Conservation (phyloP, 441 rosid species). For the Erodium chrysanthum region DNA sequence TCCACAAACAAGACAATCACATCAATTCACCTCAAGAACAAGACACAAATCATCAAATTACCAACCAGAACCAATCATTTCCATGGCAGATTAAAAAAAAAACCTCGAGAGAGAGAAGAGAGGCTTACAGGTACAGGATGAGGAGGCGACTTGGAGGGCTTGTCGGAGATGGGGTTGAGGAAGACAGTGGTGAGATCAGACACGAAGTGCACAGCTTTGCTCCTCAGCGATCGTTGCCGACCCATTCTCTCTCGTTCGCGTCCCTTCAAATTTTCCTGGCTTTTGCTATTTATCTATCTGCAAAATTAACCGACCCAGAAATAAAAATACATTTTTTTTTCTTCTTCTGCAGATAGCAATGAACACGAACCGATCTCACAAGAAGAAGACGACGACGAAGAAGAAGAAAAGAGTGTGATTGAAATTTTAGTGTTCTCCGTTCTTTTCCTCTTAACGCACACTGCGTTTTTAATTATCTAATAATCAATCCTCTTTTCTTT, state of each 20-base stretch:
- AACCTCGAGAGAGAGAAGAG: background rate
- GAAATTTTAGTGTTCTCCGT: too few relatives aligned
- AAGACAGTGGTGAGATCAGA: conserved; percentile 86
- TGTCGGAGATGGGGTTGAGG: conserved; percentile 88
- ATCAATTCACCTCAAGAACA: too few relatives aligned
- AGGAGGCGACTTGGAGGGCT: conserved; percentile 36
- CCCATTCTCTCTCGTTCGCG: conserved; percentile 34
- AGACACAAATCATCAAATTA: too few relatives aligned
- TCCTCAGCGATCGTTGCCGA: conserved; percentile 62
- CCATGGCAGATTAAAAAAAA: too few relatives aligned
- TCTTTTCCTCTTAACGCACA: too few relatives aligned
- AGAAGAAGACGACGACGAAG: too few relatives aligned
- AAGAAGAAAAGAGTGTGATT: too few relatives aligned
- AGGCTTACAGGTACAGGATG: conserved; percentile 22
- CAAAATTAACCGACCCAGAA: background rate
- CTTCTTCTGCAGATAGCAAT: background rate
- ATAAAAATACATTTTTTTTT: background rate
- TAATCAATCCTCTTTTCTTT: too few relatives aligned
- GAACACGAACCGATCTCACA: too few relatives aligned
- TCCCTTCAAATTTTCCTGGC: background rate
- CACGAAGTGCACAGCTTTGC: conserved; percentile 86
- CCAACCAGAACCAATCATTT: too few relatives aligned
- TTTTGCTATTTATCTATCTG: background rate
- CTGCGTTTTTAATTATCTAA: too few relatives aligned
- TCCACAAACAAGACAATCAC: too few relatives aligned